phyloP scores from a whole-genome alignment of 139 green algal species.

The Tetradesmus lagerheimii region DNA sequence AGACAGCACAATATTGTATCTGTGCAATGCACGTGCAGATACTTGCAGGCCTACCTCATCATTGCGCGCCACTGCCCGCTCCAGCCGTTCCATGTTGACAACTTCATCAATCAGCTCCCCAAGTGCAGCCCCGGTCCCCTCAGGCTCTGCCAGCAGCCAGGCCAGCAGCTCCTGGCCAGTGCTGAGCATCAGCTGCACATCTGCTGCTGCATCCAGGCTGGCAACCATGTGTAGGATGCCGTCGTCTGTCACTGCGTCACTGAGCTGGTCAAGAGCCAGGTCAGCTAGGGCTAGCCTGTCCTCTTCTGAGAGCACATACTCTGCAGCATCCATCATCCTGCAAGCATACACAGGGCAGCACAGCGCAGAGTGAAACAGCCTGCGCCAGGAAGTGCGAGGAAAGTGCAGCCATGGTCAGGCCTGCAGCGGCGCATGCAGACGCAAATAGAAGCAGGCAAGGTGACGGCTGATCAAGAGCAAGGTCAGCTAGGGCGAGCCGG shows the following conservation, averaged over 20 bases:
- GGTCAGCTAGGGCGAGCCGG: conserved; percentile 9
- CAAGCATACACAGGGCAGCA: neutral
- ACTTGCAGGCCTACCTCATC: neutral
- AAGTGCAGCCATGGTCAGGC: too few relatives aligned
- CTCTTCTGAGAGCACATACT: conserved; percentile 27
- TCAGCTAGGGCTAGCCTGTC: neutral
- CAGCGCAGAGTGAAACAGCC: too few relatives aligned
- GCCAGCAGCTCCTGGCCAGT: conserved; percentile 1
- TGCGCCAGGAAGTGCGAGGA: too few relatives aligned
- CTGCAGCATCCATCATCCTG: conserved; percentile 39
- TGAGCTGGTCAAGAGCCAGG: conserved; percentile 15
- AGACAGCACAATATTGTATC: too few relatives aligned
- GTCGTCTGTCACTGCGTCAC: conserved; percentile 9
- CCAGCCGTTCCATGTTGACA: neutral
- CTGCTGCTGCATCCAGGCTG: conserved; percentile 23
- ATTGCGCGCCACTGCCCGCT: neutral
- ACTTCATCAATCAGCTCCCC: neutral
- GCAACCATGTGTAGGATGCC: conserved; percentile 13
- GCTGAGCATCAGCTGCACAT: conserved; percentile 9
- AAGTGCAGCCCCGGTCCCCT: neutral
- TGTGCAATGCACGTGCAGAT: too few relatives aligned
- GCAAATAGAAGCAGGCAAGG: neutral
- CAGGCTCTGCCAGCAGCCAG: neutral
- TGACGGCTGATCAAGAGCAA: neutral
- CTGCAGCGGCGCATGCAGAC: neutral